phyloP scores from a whole-genome alignment of 2,329 filamentous ascomycete species.

The Pseudofabraea citricarpa region DNA sequence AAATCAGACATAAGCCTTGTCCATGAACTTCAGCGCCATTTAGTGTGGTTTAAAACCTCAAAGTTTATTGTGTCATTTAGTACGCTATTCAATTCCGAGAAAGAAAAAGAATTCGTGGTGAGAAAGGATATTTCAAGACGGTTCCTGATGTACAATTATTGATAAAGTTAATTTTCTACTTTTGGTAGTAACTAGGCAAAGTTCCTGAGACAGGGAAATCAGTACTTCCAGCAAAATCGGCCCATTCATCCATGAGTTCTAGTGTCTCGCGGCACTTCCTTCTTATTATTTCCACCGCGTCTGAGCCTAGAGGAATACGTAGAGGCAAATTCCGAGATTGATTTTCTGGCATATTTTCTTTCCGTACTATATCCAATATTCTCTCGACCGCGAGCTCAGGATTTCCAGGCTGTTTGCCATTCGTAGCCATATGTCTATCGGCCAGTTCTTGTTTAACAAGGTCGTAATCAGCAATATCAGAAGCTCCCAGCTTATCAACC shows the following conservation, averaged over 20 bases:
- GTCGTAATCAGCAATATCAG: neutral
- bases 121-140: no score
- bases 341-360: constrained; percentile 26
- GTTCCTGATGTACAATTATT: neutral
- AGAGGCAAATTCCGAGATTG: constrained; percentile 19
- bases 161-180: neutral
- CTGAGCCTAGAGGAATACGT: constrained; percentile 29
- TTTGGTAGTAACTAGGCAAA: neutral
- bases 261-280: constrained; percentile 14
- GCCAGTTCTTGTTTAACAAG: neutral
- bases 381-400: constrained; percentile 30
- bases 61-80: no score
- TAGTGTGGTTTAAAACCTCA: no score
- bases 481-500: neutral
- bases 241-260: constrained; percentile 5
- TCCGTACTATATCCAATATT: constrained; percentile 31
- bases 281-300: constrained; percentile 25
- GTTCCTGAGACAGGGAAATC: constrained; percentile 1
- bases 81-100: no score
- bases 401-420: constrained; percentile 33
- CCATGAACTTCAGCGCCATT: no score
- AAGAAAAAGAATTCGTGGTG: no score
- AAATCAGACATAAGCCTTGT: no score
- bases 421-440: constrained; percentile 16
- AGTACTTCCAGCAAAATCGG: constrained; percentile 9